A percentile compares a stretch with the other conserved stretches of the same genome.
Evolutionary conservation across 2,329 filamentous ascomycete genomes (phyloP).

Genomic region (Claviceps monticola): DNA sequence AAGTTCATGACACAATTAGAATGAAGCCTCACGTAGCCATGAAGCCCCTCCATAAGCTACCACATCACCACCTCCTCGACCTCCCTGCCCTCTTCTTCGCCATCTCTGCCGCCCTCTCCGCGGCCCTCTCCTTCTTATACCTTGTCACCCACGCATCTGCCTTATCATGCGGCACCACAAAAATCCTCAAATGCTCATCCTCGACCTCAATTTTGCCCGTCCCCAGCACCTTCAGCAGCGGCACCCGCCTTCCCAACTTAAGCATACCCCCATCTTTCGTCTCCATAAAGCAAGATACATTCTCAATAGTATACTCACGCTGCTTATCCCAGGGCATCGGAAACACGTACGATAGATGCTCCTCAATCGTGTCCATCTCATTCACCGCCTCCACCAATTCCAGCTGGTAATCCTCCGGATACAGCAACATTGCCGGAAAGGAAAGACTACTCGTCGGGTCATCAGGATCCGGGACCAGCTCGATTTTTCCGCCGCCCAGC

Average conservation of each 20-base stretch:
- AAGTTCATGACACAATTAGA: too few relatives aligned
- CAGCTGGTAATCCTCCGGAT: conserved; percentile 66
- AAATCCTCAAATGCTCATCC: conserved; percentile 71
- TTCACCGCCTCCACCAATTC: conserved; percentile 84
- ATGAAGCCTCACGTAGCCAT: too few relatives aligned
- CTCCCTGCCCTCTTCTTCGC: conserved; percentile 8
- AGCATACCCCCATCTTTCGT: conserved; percentile 66
- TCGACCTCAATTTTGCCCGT: conserved; percentile 74
- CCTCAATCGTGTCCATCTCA: conserved; percentile 59
- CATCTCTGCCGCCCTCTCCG: conserved; percentile 35
- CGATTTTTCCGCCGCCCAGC: conserved; percentile 68
- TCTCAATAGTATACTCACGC: conserved; percentile 47
- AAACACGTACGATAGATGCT: conserved; percentile 76
- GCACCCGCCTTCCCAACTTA: conserved; percentile 78
- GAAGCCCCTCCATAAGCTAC: too few relatives aligned
- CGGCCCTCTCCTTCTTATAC: conserved; percentile 62
- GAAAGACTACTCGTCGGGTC: conserved; percentile 58
- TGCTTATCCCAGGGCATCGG: conserved; percentile 74
- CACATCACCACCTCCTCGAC: not conserved
- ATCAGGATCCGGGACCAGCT: conserved; percentile 56
- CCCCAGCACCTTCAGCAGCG: conserved; percentile 58
- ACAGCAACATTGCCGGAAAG: conserved; percentile 73
- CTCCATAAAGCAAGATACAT: conserved; percentile 82
- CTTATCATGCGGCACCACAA: conserved; percentile 61
- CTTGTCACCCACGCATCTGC: conserved; percentile 56